A percentile compares a stretch with the other conserved stretches of the same genome.
Evolutionary conservation across 2,329 filamentous ascomycete genomes (phyloP).

Genomic region (Botrytis hyacinthi): DNA sequence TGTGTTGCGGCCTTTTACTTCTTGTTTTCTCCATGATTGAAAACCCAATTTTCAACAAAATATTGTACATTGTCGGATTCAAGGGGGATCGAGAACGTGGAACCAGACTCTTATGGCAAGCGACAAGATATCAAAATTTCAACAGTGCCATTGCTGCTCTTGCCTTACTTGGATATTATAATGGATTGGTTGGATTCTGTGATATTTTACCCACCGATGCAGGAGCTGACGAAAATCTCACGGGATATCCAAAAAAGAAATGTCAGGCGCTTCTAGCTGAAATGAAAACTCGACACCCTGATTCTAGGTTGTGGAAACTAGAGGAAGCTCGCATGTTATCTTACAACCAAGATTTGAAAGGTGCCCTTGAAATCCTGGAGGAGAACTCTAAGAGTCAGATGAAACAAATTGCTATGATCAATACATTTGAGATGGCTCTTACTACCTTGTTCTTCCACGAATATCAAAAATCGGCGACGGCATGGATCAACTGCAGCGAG

Average conservation of each 20-base stretch:
- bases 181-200: slow-evolving; percentile 78
- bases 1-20: slow-evolving; percentile 85
- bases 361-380: slow-evolving; percentile 64
- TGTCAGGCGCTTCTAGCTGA: slow-evolving; percentile 65
- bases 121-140: slow-evolving; percentile 79
- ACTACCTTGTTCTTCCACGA: slow-evolving; percentile 76
- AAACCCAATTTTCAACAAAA: slow-evolving; percentile 82
- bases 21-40: slow-evolving; percentile 83
- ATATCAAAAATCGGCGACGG: slow-evolving; percentile 69
- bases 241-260: slow-evolving; percentile 69
- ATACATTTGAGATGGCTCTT: slow-evolving; percentile 80
- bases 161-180: slow-evolving; percentile 81
- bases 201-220: slow-evolving; percentile 74
- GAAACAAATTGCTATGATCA: slow-evolving; percentile 83
- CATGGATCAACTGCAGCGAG: slow-evolving; percentile 72
- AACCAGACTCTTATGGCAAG: slow-evolving; percentile 84
- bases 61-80: slow-evolving; percentile 88
- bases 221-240: slow-evolving; percentile 54
- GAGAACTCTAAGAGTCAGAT: slow-evolving; percentile 65
- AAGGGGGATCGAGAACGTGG: slow-evolving; percentile 82
- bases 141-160: slow-evolving; percentile 89
- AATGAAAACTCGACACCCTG: slow-evolving; percentile 77
- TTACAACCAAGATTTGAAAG: slow-evolving; percentile 62
- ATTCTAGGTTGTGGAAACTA: slow-evolving; percentile 80
- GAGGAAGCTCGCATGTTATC: slow-evolving; percentile 80